Conservation (phyloP, 495 filamentous ascomycete species). For the Lichenothelia convexa region DNA sequence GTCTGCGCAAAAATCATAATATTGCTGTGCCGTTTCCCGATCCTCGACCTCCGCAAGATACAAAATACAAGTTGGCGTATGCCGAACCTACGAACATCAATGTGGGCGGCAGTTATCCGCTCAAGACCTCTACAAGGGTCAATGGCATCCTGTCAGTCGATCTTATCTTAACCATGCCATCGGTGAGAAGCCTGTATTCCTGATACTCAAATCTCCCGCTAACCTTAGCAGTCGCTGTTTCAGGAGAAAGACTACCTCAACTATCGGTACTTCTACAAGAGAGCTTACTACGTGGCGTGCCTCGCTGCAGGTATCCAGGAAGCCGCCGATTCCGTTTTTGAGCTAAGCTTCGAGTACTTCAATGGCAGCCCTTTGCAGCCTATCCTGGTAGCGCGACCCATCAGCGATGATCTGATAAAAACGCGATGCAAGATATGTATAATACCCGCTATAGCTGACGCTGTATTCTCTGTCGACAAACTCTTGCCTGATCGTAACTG, state of each 20-base stretch:
- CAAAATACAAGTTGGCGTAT: constrained; percentile 67
- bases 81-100: constrained; percentile 60
- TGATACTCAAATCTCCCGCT: neutral
- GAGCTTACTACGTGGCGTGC: constrained; percentile 77
- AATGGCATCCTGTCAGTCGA: constrained; percentile 45
- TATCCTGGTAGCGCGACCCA: constrained; percentile 38
- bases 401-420: constrained; percentile 9
- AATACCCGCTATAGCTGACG: constrained; percentile 48
- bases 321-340: constrained; percentile 29
- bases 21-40: constrained; percentile 65
- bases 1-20: constrained; percentile 42
- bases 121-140: constrained; percentile 50
- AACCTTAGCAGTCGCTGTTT: constrained; percentile 35
- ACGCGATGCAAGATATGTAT: constrained; percentile 51
- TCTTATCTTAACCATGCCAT: constrained; percentile 71
- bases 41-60: constrained; percentile 50
- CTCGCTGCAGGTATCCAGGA: constrained; percentile 50
- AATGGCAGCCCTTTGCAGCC: constrained; percentile 68
- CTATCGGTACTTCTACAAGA: constrained; percentile 83
- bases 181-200: constrained; percentile 15
- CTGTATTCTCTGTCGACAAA: constrained; percentile 47
- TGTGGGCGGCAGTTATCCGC: constrained; percentile 71
- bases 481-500: constrained; percentile 53
- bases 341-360: constrained; percentile 44
- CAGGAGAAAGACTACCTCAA: constrained; percentile 92